Conservation (phyloP, 1,139 yeast genomes). For the Blastobotrys aristatus region DNA sequence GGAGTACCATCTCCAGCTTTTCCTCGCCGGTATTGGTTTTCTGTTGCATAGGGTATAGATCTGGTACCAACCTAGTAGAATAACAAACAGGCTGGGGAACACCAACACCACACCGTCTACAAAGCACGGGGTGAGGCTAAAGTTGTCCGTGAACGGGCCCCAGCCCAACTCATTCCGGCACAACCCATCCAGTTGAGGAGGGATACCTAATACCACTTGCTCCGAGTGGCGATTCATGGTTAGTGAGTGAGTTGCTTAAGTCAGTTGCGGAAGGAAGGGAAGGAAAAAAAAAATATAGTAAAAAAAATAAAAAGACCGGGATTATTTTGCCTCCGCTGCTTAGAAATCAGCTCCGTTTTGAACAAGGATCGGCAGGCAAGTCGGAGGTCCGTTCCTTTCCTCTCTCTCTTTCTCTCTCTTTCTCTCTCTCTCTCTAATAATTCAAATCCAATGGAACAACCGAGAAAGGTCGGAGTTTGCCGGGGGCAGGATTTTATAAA, state of each 20-base stretch:
- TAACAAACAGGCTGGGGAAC: constrained; percentile 46
- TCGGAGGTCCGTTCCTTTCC: too few relatives aligned
- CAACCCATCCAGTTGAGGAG: constrained; percentile 5
- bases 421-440: too few relatives aligned
- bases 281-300: not conserved
- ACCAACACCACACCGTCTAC: constrained; percentile 64
- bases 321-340: not conserved
- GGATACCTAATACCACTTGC: not conserved
- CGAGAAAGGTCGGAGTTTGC: constrained; percentile 1
- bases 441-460: too few relatives aligned
- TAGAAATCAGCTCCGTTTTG: too few relatives aligned
- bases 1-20: constrained; percentile 39
- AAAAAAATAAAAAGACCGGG: not conserved
- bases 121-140: constrained; percentile 79
- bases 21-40: constrained; percentile 30
- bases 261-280: too few relatives aligned
- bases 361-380: too few relatives aligned
- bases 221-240: not conserved
- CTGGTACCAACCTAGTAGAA: constrained; percentile 50
- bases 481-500: not conserved
- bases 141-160: constrained; percentile 60
- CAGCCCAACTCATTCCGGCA: constrained; percentile 61
- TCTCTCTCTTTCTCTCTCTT: too few relatives aligned
- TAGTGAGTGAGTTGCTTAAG: not conserved
- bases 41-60: constrained; percentile 31